Base-by-base conservation (phyloP, 306 rosid species). In the Lathyrus tuberosus region DNA sequence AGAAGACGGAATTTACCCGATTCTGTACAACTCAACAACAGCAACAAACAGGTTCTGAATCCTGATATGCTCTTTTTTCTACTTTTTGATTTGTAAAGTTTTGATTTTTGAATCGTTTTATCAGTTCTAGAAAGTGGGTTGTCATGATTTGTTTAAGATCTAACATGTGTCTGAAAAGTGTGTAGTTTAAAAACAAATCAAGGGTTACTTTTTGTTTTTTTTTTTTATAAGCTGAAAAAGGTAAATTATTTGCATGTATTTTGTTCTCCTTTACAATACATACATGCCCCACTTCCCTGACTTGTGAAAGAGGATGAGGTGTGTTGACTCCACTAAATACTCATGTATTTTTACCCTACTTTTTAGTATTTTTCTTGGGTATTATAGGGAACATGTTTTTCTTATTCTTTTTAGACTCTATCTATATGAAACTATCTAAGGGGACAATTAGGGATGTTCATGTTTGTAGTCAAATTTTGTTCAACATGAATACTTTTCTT, bases 1-100 rank as follows among this genome's bases (percentile, higher is more conserved):
- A 79, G 95, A 71, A 86, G 96, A 61, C 90, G 72, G 53, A 86
- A 72, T 77, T 69, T 83, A 0, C 37, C 94, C 20, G 99, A 95
- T 46, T 80, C 96, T 35, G 22, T 91, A 14, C 43, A 61, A 8
- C 40, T 84, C 59, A 85, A 70, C 37, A 94, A 58, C 59, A 87
- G 65, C 37, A 91, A 52, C 33, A 94, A 91, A 69, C 95, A 77
- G 96, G 99, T 56, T 56, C 35, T 35, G 8, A 20, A 20, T 5
- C 1, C 35, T 31, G 4, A 1, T 35, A 0, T 49, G 4, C 6
- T 49, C 5, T 10, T 20, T 51, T 10, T 0, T 3, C 2, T 5
- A 13, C n/a, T 43, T n/a, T 46, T 49, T 4, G 0, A 8, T 17
- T 49, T 56, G 2, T 56, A 56, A 75, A 42, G 65, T 76, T 76